Percentiles rank a stretch among this genome's conserved stretches.
Conservation (phyloP, 2,329 filamentous ascomycete species). For the Talaromyces albobiverticillius region DNA sequence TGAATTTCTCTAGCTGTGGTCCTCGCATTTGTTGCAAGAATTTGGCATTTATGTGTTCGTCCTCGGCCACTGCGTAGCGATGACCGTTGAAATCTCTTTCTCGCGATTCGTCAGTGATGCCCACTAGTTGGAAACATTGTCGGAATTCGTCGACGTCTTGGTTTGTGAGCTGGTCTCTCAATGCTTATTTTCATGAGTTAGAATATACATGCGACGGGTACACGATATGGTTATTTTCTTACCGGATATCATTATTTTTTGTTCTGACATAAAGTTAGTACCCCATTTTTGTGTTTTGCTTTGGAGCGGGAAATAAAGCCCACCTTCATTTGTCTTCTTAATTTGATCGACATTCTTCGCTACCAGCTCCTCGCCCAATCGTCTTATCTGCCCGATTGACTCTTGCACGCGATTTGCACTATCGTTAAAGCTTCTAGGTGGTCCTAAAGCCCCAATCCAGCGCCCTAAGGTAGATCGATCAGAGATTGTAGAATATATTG, state of each 20-base stretch:
- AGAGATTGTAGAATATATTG: too few relatives aligned
- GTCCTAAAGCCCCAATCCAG: not conserved
- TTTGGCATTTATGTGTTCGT: not conserved
- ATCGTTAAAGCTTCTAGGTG: not conserved
- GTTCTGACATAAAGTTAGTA: too few relatives aligned
- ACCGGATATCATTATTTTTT: too few relatives aligned
- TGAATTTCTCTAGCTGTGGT: not conserved
- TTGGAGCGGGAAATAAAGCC: too few relatives aligned
- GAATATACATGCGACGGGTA: too few relatives aligned
- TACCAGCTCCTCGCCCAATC: not conserved
- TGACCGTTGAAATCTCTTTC: not conserved
- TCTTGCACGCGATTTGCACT: not conserved
- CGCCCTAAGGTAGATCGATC: not conserved
- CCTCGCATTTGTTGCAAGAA: not conserved
- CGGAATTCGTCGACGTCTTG: not conserved
- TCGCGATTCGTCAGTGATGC: not conserved
- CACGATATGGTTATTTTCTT: too few relatives aligned
- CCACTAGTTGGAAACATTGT: not conserved
- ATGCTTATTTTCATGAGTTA: too few relatives aligned
- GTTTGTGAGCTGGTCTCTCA: too few relatives aligned
- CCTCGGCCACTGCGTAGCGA: not conserved
- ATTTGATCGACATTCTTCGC: not conserved
- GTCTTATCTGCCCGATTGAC: not conserved
- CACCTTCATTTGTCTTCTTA: not conserved
- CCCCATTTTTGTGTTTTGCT: too few relatives aligned